Conservation (phyloP, 768 basidiomycete species). For the Harrya chromipes region DNA sequence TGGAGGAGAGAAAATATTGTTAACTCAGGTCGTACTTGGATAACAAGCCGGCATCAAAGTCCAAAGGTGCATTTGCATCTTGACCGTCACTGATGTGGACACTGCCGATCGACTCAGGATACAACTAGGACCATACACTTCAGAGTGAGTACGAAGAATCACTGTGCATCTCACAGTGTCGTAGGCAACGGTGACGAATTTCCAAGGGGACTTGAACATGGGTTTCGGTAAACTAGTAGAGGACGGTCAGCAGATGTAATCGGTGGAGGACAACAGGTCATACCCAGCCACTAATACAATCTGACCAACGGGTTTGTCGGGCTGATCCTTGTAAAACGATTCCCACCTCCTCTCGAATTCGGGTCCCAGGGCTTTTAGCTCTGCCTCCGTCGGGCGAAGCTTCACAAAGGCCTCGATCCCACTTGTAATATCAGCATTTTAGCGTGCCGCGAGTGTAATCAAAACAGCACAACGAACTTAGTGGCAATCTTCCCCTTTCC, state of each 20-base stretch:
- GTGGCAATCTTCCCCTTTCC: slow-evolving; percentile 49
- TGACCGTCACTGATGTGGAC: slow-evolving; percentile 44
- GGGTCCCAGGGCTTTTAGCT: slow-evolving; percentile 19
- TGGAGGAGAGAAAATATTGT: too few species aligned
- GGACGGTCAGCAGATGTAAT: neutral
- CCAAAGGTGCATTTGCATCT: slow-evolving; percentile 39
- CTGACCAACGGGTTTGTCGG: slow-evolving; percentile 30
- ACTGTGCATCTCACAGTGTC: slow-evolving; percentile 27
- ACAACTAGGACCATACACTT: slow-evolving; percentile 18
- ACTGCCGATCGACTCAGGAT: slow-evolving; percentile 44
- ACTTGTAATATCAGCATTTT: neutral
- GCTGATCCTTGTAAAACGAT: slow-evolving; percentile 6
- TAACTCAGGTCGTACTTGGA: slow-evolving; percentile 33
- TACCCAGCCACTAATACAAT: slow-evolving; percentile 44
- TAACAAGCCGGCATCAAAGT: slow-evolving; percentile 45
- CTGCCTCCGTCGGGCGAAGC: slow-evolving; percentile 20
- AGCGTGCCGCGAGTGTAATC: neutral
- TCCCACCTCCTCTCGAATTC: slow-evolving; percentile 22
- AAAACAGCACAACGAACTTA: slow-evolving; percentile 39
- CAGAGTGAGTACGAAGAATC: neutral
- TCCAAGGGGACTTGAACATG: slow-evolving; percentile 14
- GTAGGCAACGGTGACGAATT: slow-evolving; percentile 30
- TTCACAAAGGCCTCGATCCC: slow-evolving; percentile 20
- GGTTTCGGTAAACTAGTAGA: slow-evolving; percentile 23
- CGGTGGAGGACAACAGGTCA: neutral